Percentiles rank a stretch among this genome's conserved stretches.
Conservation (phyloP, 345 rosid genomes). For the rapeseed (Brassica napus) region DNA sequence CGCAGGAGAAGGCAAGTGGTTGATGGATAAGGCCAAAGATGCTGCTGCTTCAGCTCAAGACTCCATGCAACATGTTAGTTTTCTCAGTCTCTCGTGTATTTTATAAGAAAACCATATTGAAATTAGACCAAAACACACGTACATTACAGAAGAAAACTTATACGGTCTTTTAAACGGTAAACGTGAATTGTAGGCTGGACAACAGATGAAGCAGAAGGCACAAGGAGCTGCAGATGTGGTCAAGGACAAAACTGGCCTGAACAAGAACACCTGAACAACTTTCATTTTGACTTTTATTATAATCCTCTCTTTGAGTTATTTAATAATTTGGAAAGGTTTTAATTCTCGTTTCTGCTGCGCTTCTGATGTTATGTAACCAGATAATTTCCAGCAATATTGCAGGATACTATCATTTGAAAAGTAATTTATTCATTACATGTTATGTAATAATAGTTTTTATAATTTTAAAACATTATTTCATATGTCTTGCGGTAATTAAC, state of each 20-base stretch:
- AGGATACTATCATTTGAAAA: too few species aligned
- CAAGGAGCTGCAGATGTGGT: constrained; percentile 71
- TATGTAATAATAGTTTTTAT: too few species aligned
- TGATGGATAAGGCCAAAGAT: constrained; percentile 58
- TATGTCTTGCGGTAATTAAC: too few species aligned
- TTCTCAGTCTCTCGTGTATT: background rate
- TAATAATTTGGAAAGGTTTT: constrained; percentile 14
- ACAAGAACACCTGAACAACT: constrained; percentile 34
- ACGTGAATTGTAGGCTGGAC: constrained; percentile 49
- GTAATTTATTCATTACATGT: too few species aligned
- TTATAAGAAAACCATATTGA: background rate
- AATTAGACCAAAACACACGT: background rate
- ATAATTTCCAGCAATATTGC: too few species aligned
- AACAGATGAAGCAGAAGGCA: constrained; percentile 59
- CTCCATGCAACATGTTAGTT: constrained; percentile 53
- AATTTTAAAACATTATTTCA: too few species aligned
- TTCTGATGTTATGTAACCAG: constrained; percentile 24
- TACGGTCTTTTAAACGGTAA: background rate
- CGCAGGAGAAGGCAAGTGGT: constrained; percentile 62
- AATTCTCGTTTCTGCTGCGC: constrained; percentile 11
- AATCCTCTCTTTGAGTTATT: background rate
- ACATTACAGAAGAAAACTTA: background rate
- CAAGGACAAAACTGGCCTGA: constrained; percentile 62
- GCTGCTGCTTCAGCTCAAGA: constrained; percentile 69
- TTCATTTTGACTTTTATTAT: background rate